Base-by-base conservation (phyloP, 768 basidiomycete species). In the Leccinum pellstonianum region DNA sequence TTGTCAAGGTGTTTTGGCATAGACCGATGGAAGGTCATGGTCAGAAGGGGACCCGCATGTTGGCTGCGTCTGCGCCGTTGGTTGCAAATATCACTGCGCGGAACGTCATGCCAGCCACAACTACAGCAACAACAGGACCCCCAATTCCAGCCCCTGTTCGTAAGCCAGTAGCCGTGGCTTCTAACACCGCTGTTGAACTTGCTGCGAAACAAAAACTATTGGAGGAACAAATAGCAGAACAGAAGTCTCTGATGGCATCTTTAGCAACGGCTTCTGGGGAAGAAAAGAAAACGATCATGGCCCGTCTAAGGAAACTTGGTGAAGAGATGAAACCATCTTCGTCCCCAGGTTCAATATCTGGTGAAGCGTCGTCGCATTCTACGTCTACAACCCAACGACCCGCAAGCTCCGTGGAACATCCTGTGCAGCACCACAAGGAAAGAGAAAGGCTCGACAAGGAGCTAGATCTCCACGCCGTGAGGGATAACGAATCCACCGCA, bases 1-100 rank as follows among this genome's bases (percentile, higher is more conserved):
- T 97, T 72, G 95, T 97, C 64, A 96, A 95, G 75, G 81, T 97
- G 35, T 93, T 96, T 67, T 97, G 95, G 94, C 93, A 96, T 75
- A 82, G 90, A 59, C 94, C 93, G 7, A 84, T 95, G 86, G 91
- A 91, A 56, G 95, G 95, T 0, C 91, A 95, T 66, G 95, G 95
- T 8, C 86, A 85, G 62, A 80, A 78, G 17, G 95, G 95, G 2
- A 77, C 85, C 52, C 82, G 88, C 63, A 84, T 88, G 78, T 76
- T 98, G 59, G 93, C 90, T 14, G 91, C 90, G 4, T 91, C 90
- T 29, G 92, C 91, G 8, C 82, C 86, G 2, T 66, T 91, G 10
- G 80, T 96, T 10, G 87, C 89, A 31, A 88, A 86, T 63, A 80
- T 91, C 52, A 60, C 73, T 25, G 63, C 73, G 8, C 80, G 79